Base-by-base conservation (phyloP, 352 stramenopile species). In the Phytophthora sojae region DNA sequence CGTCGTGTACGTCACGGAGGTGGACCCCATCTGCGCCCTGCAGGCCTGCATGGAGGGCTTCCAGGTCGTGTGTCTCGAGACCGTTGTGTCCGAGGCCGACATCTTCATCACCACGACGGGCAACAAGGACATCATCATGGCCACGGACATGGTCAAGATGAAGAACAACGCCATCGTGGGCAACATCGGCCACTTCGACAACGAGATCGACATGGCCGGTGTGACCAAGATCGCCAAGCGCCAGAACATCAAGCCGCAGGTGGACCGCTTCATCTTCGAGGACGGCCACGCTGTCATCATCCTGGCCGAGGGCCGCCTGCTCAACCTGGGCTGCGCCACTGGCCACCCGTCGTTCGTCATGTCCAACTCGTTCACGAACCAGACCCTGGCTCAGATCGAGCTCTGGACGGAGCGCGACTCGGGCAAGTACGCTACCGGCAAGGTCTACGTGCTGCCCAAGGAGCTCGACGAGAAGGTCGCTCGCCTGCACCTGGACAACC, bases 141-240 rank as follows among this genome's bases (percentile, higher is more conserved):
- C 82, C 19, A 77, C 90, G 4, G 82, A 97, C 83, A 99, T 99
- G 96, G 67, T 80, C 52, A 98, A 99, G 89, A 99, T 99, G 97
- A 99, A 99, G 92, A 99, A 99, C 96, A 99, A 99, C 81, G 97
- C 97, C 61, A 99, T 99, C 73, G 97, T 99, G 53, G 97, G 98
- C 76, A 99, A 99, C 93, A 99, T 99, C 81, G 97, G 98, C 80
- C 97, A 99, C 89, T 99, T 99, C 71, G 97, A 99, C 88, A 99
- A 99, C 82, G 97, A 99, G 80, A 99, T 99, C 71, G 98, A 99
- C 85, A 99, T 99, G 93, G 95, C 96, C 49, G 95, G 96, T 44
- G 84, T 99, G 42, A 76, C 80, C n/a, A 73, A 72, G 9, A 82
- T 82, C 42, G 92, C 96, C 61, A 98, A 94, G 83, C 85, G 96